Conservation (phyloP, 2,329 filamentous ascomycete species). For the Fusarium sp. region DNA sequence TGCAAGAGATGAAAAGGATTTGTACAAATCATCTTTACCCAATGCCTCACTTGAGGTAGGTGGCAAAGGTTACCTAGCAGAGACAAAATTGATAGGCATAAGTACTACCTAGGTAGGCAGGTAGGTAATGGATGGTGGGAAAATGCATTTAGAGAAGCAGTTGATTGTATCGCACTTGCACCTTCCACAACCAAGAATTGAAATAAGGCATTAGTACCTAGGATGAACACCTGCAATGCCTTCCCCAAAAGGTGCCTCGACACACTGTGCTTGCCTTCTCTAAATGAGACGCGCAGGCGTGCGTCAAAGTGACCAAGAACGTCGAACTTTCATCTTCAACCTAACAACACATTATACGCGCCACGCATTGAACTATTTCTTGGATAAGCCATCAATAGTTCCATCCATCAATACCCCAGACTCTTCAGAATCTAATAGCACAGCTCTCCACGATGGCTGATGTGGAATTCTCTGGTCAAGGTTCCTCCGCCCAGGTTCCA, state of each 20-base stretch:
- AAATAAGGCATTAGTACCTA: not conserved
- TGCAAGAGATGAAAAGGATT: too few species aligned
- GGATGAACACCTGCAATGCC: too few species aligned
- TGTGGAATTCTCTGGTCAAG: not conserved
- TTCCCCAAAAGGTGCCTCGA: not conserved
- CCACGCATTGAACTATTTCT: not conserved
- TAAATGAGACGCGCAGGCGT: not conserved
- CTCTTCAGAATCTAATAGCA: not conserved
- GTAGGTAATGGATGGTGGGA: not conserved
- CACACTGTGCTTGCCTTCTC: not conserved
- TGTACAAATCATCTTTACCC: not conserved
- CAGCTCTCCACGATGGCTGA: conserved; percentile 1
- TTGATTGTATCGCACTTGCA: not conserved
- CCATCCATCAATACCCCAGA: not conserved
- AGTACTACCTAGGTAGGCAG: too few species aligned
- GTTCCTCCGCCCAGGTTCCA: too few species aligned
- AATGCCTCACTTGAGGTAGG: not conserved
- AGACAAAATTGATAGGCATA: not conserved
- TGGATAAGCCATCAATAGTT: conserved; percentile 1
- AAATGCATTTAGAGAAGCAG: not conserved
- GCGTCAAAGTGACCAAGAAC: not conserved
- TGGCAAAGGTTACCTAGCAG: not conserved
- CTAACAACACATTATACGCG: not conserved
- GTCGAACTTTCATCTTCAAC: not conserved
- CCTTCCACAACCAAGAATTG: not conserved